Evolutionary conservation across 2,329 filamentous ascomycete genomes (phyloP).

Genomic region (Aureobasidium leucospermi): DNA sequence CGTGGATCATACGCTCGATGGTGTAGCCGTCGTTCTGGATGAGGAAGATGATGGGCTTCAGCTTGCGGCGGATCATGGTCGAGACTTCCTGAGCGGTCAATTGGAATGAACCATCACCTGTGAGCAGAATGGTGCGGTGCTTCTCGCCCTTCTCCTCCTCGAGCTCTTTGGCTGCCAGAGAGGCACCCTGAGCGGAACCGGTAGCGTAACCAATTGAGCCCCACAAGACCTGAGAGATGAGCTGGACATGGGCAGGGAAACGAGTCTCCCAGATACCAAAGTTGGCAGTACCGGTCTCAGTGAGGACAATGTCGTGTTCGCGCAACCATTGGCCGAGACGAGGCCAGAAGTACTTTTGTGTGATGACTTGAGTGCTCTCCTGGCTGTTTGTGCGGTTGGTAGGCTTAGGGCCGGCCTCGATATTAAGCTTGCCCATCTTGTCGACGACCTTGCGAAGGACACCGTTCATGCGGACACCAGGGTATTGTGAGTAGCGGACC

Average conservation of each 20-base stretch:
- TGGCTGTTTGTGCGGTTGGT: slow-evolving; percentile 20
- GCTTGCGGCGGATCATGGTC: slow-evolving; percentile 47
- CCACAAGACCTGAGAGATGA: slow-evolving; percentile 42
- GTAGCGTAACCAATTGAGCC: slow-evolving; percentile 27
- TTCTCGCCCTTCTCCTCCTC: slow-evolving; percentile 23
- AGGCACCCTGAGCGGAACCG: slow-evolving; percentile 20
- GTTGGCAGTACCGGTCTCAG: slow-evolving; percentile 28
- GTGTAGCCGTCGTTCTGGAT: slow-evolving; percentile 43
- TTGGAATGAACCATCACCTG: slow-evolving; percentile 81
- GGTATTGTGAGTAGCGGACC: slow-evolving; percentile 55
- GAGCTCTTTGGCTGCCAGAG: slow-evolving; percentile 20
- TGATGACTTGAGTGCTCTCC: slow-evolving; percentile 15
- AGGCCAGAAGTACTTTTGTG: slow-evolving; percentile 21
- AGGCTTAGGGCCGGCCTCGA: slow-evolving; percentile 41
- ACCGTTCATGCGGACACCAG: slow-evolving; percentile 54
- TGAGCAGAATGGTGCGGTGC: slow-evolving; percentile 59
- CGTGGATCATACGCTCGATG: slow-evolving; percentile 41
- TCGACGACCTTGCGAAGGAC: slow-evolving; percentile 66
- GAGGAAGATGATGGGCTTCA: slow-evolving; percentile 34
- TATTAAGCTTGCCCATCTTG: slow-evolving; percentile 49
- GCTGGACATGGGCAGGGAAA: slow-evolving; percentile 49
- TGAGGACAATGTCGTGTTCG: slow-evolving; percentile 21
- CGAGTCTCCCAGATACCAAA: slow-evolving; percentile 47
- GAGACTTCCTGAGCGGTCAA: slow-evolving; percentile 58
- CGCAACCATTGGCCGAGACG: slow-evolving; percentile 18